Evolutionary conservation across 768 basidiomycete genomes (phyloP), one percentile per base, ranked within the genome.

Genomic region (Pholiota microspora): DNA sequence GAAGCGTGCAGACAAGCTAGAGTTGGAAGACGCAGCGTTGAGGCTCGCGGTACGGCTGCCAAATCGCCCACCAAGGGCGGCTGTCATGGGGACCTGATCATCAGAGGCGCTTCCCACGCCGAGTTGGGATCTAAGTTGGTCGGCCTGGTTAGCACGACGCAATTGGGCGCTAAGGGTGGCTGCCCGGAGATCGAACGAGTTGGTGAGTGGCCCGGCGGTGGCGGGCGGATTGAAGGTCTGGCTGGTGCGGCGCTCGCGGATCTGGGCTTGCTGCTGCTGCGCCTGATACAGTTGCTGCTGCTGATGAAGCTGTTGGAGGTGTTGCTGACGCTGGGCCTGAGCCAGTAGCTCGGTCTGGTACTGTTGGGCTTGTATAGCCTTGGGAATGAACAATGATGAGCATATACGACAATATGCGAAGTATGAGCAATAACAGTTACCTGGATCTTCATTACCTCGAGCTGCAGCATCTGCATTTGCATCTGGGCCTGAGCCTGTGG

Each of bases 401-500:
- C 6, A 6, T 31, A 53, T 34, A 61, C 53, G 57, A 58, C 49
- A 54, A 40, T 18, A 29, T 23, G 45, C 2, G 34, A 52, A 40
- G 50, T 52, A 13, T 15, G 28, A 53, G 34, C 21, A 56, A 15
- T 36, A 35, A 28, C 35, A 71, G 79, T 46, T 56, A 86, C 90
- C 86, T 92, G 91, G 58, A 93, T 80, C 66, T 81, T 83, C 67
- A 91, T 70, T 61, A 93, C 80, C 73, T 93, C 91, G 53, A 93
- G 75, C 66, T 93, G 92, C 73, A 92, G 81, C 77, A 92, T 77
- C 73, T 93, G 90, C 79, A 92, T 77, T 73, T 93, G 90, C 79
- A 92, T 78, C 72, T 92, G 90, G 52, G 89, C 74, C 28, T 71
- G 67, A 42, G 73, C 62, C 59, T 80, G 84, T 36, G 73, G 69